Base-by-base conservation (phyloP, 2,329 filamentous ascomycete genomes). In the Daldinia sp. region DNA sequence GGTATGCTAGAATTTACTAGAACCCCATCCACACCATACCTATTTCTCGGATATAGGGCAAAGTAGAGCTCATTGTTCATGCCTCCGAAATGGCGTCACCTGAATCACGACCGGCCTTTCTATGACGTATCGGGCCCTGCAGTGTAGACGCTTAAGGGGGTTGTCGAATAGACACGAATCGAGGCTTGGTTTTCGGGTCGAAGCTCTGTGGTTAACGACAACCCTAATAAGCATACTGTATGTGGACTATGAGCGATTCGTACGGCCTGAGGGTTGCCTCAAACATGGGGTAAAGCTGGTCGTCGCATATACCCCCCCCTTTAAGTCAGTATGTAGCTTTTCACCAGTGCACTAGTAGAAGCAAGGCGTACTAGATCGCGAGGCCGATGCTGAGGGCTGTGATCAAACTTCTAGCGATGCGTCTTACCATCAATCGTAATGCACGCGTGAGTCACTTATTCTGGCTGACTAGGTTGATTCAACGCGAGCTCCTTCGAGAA, bases 91-190 rank as follows among this genome's bases (percentile, higher is more conserved):
- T 61, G 57, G 59, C 60, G 60, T 61, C 60, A 63, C 45, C 23
- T 10, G 29, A 49, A 47, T 30, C 19, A 34, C 21, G 48, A 39
- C 21, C 30, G 2, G 19, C 17, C 21, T 43, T n/a, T 41, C 19
- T 49, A 66, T 66, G 64, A 66, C 64, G 64, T 63, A 37, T 58
- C 17, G 23, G 39, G 10, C 21, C 17, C 41, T 49, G 30, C 13
- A 15, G 29, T 37, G 47, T 17, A 21, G 6, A 19, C 27, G 47
- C 27, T 11, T 5, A 32, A 25, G 25, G 27, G 25, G 11, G 11
- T 32, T 6, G 27, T 23, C 15, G 32, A 47, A 60, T 49, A 63
- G 43, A 32, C 35, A 43, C 9, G 39, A 17, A 49, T 45, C 47
- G 29, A 39, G 35, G 45, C 9, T 53, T 29, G 45, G 41, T 58